Evolutionary conservation across 257 asterid genomes (phyloP).

Genomic region (Solanum chmielewskii): DNA sequence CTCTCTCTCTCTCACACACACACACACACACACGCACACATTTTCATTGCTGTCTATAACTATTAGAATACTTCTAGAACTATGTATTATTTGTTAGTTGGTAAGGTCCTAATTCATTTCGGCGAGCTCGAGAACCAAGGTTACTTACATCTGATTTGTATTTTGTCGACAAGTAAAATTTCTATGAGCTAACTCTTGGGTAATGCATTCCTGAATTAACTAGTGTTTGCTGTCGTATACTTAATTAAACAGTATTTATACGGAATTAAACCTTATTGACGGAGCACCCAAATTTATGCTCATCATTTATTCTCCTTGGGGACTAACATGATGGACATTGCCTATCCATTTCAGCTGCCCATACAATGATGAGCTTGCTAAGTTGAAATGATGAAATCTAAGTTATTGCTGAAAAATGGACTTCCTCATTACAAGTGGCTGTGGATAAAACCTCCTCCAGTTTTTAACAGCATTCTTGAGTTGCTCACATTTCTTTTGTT

Average conservation of each 20-base stretch:
- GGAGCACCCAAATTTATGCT: background rate
- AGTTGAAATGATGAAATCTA: background rate
- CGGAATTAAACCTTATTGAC: background rate
- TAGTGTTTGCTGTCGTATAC: background rate
- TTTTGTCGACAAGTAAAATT: background rate
- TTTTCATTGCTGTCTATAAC: background rate
- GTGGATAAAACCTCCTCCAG: background rate
- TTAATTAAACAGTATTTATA: background rate
- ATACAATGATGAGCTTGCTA: background rate
- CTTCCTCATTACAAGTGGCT: background rate
- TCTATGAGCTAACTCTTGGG: background rate
- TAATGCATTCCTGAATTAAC: background rate
- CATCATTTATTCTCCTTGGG: background rate
- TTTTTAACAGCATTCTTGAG: background rate
- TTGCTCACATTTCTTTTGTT: background rate
- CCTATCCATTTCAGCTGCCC: background rate
- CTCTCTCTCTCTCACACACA: fast-evolving
- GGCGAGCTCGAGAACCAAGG: background rate
- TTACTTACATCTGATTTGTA: background rate
- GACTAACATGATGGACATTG: background rate
- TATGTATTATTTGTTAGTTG: background rate
- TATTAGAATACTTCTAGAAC: background rate
- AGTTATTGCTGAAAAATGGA: background rate
- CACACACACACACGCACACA: background rate
- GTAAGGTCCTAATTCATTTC: background rate